Conservation (phyloP, 179 eudicot species). For the Beta lomatogona region DNA sequence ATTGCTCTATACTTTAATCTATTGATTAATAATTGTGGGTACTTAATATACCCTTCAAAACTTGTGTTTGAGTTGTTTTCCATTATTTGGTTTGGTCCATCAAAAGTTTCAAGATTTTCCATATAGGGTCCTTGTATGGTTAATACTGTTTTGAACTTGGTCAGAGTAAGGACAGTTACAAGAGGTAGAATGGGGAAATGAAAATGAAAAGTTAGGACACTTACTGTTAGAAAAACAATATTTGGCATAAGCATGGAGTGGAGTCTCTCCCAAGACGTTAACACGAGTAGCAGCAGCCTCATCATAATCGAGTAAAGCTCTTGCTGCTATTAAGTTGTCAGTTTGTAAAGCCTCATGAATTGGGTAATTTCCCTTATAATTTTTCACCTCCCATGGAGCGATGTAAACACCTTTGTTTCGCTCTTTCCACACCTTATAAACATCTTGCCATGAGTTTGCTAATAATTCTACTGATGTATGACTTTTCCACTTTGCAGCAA, state of each 20-base stretch:
- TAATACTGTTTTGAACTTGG: too few relatives aligned
- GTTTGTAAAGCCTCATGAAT: constrained; percentile 20
- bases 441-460: background rate
- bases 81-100: too few relatives aligned
- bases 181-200: too few relatives aligned
- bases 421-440: background rate
- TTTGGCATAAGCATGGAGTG: constrained; percentile 18
- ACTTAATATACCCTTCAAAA: too few relatives aligned
- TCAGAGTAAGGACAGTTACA: background rate
- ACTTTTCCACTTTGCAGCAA: too few relatives aligned
- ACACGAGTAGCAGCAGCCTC: background rate
- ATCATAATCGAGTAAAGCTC: background rate
- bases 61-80: too few relatives aligned
- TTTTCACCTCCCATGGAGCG: constrained; percentile 13
- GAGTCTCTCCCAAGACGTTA: constrained; percentile 23
- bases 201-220: background rate
- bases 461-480: too few relatives aligned
- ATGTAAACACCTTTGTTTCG: too few relatives aligned
- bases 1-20: too few relatives aligned
- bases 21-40: too few relatives aligned
- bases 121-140: too few relatives aligned
- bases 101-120: too few relatives aligned
- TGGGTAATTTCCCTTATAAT: constrained; percentile 11
- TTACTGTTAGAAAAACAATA: background rate
- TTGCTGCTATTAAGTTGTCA: background rate